These are phyloP conservation scores for Mycena vulgaris DNA, from an alignment of 768 basidiomycete species.

Conservation along the genomic window DNA sequence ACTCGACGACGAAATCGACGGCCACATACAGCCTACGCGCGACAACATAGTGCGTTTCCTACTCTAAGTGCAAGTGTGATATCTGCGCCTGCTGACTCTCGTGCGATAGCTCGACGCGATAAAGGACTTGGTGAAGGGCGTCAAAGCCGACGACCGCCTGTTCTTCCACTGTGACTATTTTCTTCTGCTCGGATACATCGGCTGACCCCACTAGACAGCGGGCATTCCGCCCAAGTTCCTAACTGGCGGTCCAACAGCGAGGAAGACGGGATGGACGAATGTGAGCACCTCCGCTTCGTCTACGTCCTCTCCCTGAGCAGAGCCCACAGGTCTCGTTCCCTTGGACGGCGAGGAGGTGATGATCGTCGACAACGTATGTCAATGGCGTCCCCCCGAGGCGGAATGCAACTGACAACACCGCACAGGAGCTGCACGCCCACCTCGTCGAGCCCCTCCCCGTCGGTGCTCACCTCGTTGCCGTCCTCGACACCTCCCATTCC, in stretches of 20 bases:
- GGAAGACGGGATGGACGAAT: constrained; percentile 32
- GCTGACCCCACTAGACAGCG: constrained; percentile 6
- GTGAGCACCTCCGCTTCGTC: background rate
- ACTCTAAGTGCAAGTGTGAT: background rate
- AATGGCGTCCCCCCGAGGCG: background rate
- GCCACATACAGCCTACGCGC: constrained; percentile 23
- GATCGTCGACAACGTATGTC: constrained; percentile 10
- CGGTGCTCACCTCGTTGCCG: background rate
- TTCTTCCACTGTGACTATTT: constrained; percentile 42
- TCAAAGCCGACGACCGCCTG: constrained; percentile 1
- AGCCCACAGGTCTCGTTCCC: constrained; percentile 10
- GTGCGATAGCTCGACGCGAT: constrained; percentile 13
- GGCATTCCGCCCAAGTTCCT: constrained; percentile 21
- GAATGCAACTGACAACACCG: background rate
- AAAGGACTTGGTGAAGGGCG: constrained; percentile 7
- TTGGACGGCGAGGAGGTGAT: constrained; percentile 1
- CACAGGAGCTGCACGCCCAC: background rate
- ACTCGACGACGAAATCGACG: constrained; percentile 11
- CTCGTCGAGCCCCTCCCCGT: background rate
- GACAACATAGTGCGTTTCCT: constrained; percentile 10
- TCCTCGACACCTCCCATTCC: background rate
- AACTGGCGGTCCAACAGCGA: constrained; percentile 4
- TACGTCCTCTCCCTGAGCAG: background rate
- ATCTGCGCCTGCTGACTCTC: background rate
- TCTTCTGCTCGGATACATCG: background rate